Evolutionary conservation across 768 basidiomycete genomes (phyloP), one percentile per base, ranked within the genome.

Genomic region (Cystobasidium tubakii): DNA sequence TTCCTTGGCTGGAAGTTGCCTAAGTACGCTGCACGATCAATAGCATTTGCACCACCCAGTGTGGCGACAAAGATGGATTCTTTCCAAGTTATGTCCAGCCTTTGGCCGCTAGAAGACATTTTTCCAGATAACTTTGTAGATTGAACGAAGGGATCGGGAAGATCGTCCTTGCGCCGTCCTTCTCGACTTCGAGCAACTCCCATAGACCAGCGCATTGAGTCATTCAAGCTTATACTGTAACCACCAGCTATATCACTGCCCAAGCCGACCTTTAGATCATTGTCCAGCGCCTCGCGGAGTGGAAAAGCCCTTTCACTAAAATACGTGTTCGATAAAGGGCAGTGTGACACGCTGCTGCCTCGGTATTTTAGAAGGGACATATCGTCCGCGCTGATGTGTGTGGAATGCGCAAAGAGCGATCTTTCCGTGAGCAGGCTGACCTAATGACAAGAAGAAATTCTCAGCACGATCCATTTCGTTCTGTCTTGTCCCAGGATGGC

Each of bases 181-280:
- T 92, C 86, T 13, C 89, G 83, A 82, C 89, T 86, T 69, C 89
- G 83, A 1, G 91, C 87, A 0, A 88, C 85, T 3, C 84, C 82
- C 0, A 94, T 91, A 0, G 90, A 87, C 63, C 87, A 86, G 62
- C 92, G 84, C 92, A 93, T 93, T 25, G 86, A 83, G 57, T 82
- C 84, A 86, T 91, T 89, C 19, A 94, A 86, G 77, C 90, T 88
- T 42, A 88, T 79, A 60, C 86, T 86, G 80, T 94, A 94, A 3
- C 92, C 92, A 0, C 92, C 92, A 1, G 90, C 90, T 54, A 94
- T 83, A 76, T 95, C 92, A 25, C 88, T 87, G 1, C 92, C 92
- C 0, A 95, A 85, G 0, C 92, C 92, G 13, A 94, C 86, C 31
- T 83, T 85, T 34, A 92, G 87, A 0, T 84, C 85, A 33, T 80